Evolutionary conservation across 129 eudicot species (phyloP).

Genomic region (Pittosporum tobira): DNA sequence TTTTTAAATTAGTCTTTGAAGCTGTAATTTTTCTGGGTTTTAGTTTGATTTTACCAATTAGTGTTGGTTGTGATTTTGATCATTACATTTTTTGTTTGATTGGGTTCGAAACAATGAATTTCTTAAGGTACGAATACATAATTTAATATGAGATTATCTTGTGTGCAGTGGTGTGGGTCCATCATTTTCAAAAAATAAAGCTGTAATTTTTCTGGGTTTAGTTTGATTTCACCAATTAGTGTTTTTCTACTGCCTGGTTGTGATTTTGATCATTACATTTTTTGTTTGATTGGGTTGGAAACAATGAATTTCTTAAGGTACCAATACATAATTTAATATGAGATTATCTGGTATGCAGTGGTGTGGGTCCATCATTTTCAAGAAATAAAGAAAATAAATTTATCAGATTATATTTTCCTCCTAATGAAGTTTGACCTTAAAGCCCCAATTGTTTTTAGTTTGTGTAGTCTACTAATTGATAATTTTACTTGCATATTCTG

Average conservation of each 20-base stretch:
- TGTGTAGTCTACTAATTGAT: neutral
- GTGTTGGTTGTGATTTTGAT: neutral
- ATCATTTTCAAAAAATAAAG: neutral
- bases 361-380: too few species aligned
- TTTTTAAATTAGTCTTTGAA: neutral
- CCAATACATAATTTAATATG: too few species aligned
- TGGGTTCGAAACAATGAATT: too few species aligned
- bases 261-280: neutral
- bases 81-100: neutral
- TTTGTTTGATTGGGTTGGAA: neutral
- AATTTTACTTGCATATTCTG: neutral
- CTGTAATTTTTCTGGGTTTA: neutral
- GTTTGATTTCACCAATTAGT: neutral
- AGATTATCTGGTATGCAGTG: too few species aligned
- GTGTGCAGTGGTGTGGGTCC: too few species aligned
- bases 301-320: too few species aligned
- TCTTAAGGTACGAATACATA: too few species aligned
- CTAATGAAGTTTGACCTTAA: too few species aligned
- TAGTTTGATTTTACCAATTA: neutral
- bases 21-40: neutral
- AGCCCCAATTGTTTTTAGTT: neutral
- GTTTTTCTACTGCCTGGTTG: too few species aligned
- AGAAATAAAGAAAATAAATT: neutral
- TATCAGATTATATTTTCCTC: neutral
- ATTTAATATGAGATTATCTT: too few species aligned